These are phyloP conservation scores for Lyophyllum decastes DNA, from an alignment of 768 basidiomycete genomes.

Conservation along the genomic window DNA sequence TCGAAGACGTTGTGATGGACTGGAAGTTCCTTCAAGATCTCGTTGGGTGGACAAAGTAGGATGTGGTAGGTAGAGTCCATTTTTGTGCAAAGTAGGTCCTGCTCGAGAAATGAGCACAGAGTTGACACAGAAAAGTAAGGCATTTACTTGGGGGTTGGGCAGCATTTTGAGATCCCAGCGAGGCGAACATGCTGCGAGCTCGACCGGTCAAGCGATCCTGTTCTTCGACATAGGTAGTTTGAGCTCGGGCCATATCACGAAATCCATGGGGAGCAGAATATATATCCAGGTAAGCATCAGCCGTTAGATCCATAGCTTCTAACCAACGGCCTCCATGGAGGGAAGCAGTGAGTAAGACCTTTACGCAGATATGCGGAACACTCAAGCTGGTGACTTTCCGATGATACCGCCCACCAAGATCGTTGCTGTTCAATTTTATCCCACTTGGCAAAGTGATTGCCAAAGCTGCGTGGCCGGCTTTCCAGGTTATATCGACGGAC, in stretches of 20 bases:
- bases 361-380: conserved; percentile 51
- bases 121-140: not conserved
- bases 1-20: not conserved
- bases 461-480: conserved; percentile 52
- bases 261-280: conserved; percentile 67
- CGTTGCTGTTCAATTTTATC: conserved; percentile 69
- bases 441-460: conserved; percentile 60
- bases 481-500: conserved; percentile 56
- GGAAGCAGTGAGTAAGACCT: conserved; percentile 48
- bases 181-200: conserved; percentile 51
- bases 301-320: conserved; percentile 55
- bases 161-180: conserved; percentile 4
- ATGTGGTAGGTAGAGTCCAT: conserved; percentile 51
- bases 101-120: not conserved
- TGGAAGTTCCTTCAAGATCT: not conserved
- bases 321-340: conserved; percentile 56
- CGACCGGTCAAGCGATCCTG: conserved; percentile 76
- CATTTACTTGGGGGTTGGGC: conserved; percentile 17
- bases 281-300: conserved; percentile 65
- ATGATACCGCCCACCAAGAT: conserved; percentile 69
- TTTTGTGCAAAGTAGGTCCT: conserved; percentile 37
- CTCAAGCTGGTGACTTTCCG: conserved; percentile 63
- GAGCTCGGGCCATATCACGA: conserved; percentile 47
- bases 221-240: conserved; percentile 63
- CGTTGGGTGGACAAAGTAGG: conserved; percentile 22